Base-by-base conservation (phyloP, 306 rosid species). In the Castanospermum australe region DNA sequence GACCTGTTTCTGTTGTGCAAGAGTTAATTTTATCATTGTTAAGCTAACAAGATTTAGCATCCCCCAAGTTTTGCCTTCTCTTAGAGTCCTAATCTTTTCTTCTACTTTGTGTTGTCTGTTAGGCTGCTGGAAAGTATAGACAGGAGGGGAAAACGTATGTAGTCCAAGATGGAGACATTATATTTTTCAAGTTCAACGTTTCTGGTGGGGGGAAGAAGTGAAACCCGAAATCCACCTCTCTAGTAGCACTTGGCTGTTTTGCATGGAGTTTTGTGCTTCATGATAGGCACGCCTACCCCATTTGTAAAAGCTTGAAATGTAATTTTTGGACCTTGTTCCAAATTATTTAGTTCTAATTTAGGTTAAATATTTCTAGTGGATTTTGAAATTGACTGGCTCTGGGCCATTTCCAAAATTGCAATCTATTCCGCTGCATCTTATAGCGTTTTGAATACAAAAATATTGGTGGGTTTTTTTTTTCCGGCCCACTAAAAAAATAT, bases 161-260 rank as follows among this genome's bases (percentile, higher is more conserved):
- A 67, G 98, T 96, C 64, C 98, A 91, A 87, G 99, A 96, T 81
- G 99, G 89, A 20, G 99, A 93, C 83, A 45, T 96, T 2, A 93
- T 93, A 83, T 91, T 96, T 81, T 96, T 96, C 82, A 96, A 96
- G 87, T 96, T 96, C 55, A 96, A 96, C 36, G 97, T 96, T 57
- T 96, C 99, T 21, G 98, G 99, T 9, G 98, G 99, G 38, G 99
- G 99, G 5, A 93, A 96, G 87, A 96, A 96, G 89, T 96, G 86
- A 93, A 84, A 67, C 83, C 41, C 28, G 59, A 68, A 42, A 60
- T 45, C 74, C 38, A 7, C 41, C 67, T 62, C 67, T 62, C 22
- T 64, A 21, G 45, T 56, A 51, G 18, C 51, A 35, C 18, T 64
- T 48, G 39, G 35, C 14, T 59, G 38, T 21, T 41, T 73, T 67